Percentiles rank a stretch among this genome's conserved stretches.
phyloP scores from a whole-genome alignment of 805 yeast species.

The Metschnikowia vanudenii region DNA sequence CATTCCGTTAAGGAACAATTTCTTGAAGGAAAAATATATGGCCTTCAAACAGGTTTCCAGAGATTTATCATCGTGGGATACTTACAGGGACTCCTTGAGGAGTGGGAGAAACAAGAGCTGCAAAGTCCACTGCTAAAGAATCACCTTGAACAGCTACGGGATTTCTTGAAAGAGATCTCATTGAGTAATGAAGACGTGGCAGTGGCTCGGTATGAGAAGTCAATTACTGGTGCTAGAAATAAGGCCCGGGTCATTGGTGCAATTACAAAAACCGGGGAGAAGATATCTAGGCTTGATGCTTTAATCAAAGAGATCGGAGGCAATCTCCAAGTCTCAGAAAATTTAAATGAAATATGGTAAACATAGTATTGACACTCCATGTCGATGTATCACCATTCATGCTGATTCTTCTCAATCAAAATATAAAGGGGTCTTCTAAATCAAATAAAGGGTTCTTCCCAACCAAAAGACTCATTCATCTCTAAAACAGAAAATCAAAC shows the following conservation, averaged over 20 bases:
- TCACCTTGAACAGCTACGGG: conserved; percentile 30
- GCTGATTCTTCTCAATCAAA: too few species aligned
- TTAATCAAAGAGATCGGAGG: conserved; percentile 41
- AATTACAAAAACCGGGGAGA: conserved; percentile 28
- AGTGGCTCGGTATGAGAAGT: conserved; percentile 55
- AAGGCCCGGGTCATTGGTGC: conserved; percentile 53
- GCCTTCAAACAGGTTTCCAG: conserved; percentile 77
- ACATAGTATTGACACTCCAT: too few species aligned
- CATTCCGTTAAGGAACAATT: conserved; percentile 60
- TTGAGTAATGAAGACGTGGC: conserved; percentile 49
- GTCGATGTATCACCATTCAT: too few species aligned
- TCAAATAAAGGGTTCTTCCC: too few species aligned
- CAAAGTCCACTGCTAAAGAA: conserved; percentile 10
- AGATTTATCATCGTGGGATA: conserved; percentile 70
- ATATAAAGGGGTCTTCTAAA: too few species aligned
- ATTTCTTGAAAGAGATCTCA: conserved; percentile 20
- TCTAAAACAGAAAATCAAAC: conserved; percentile 35
- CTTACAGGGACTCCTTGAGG: conserved; percentile 48
- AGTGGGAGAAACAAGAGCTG: conserved; percentile 25
- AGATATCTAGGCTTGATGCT: conserved; percentile 30
- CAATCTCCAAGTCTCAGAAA: conserved; percentile 33
- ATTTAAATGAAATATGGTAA: conserved; percentile 45
- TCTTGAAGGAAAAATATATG: conserved; percentile 80
- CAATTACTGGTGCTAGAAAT: conserved; percentile 55
- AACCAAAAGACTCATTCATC: too few species aligned